Base-by-base conservation (phyloP, 129 eudicot genomes). In the Pseudognaphalium luteoalbum region DNA sequence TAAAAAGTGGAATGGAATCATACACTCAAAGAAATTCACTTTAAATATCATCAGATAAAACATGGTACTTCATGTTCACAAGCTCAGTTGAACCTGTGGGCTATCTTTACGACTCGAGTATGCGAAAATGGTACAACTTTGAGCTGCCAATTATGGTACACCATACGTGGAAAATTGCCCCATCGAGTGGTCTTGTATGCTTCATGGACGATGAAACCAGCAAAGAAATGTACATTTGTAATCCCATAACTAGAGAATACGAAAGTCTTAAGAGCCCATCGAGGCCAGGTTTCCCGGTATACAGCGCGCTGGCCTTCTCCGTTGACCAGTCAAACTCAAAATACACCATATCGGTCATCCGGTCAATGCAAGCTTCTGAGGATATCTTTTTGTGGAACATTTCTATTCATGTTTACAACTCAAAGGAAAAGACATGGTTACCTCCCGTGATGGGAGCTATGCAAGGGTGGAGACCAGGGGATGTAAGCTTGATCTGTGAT, bases 61-160 rank as follows among this genome's bases (percentile, higher is more conserved):
- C 87, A 57, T 87, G 89, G 89, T 85, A 88, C 80, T 88, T 82
- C 84, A 82, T 85, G 89, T 85, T 85, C 79, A 70, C 84, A 3
- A 71, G 87, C 77, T 75, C 77, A 7, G 32, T 47, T 35, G 84
- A 82, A 25, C 84, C 83, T 1, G 6, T 39, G 4, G 86, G 89
- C 17, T 72, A 60, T 71, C 71, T 83, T 16, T 88, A 85, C 37
- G 89, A 88, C 76, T 74, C 92, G 21, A 78, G 78, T 25, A 72
- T 69, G 15, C 58, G 70, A 7, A 78, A 80, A 57, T 85, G 89
- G 89, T 82, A 80, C 75, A 75, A 69, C 44, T 85, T 82, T 50
- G 82, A 83, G 39, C 78, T 88, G 74, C 89, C 89, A 6, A 78
- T 76, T 20, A 25, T 75, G 66, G 82, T 80, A 8, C 76, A 73